Base-by-base conservation (phyloP, 2,329 filamentous ascomycete genomes). In the Trichoderma sp. region DNA sequence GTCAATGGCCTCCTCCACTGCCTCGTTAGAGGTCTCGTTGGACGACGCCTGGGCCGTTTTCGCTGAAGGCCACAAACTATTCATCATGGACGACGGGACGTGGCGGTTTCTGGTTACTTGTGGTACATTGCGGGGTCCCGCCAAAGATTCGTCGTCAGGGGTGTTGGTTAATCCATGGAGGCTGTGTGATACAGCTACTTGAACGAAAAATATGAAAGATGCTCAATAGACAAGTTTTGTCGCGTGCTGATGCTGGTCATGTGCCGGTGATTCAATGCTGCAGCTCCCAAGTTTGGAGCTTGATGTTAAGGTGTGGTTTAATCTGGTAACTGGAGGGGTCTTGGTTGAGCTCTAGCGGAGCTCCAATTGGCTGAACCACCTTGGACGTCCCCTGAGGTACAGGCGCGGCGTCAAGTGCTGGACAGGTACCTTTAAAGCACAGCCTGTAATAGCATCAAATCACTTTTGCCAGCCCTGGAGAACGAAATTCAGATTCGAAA, bases 31-130 rank as follows among this genome's bases (percentile, higher is more conserved):
- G 75, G 85, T 83, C 43, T 76, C 78, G 66, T 74, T 79, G 7
- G 79, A 78, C 59, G 77, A 79, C 68, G 82, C 81, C 73, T 78
- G 79, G 71, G 77, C 75, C 68, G 80, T 74, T 77, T 77, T 81
- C 77, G 77, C 80, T 26, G 82, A 80, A 72, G 82, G 73, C 84
- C 83, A 84, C 74, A 82, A 75, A 74, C 81, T 82, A 77, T 84
- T 85, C 85, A 86, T 86, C 74, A 74, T 82, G 78, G 73, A 64
- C 62, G 59, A 36, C 32, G 55, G 47, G 68, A 63, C 39, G 68
- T 65, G 47, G 62, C 67, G 43, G 50, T 59, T 71, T 64, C 67
- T 70, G 23, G 62, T 67, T 72, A n/a, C 66, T 59, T 50, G 67
- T 59, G 58, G 72, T 68, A 72, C 73, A 76, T 76, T 59, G 69